Evolutionary conservation across 2,329 filamentous ascomycete genomes (phyloP), one percentile per base, ranked within the genome.

Genomic region (Fusarium sp.): DNA sequence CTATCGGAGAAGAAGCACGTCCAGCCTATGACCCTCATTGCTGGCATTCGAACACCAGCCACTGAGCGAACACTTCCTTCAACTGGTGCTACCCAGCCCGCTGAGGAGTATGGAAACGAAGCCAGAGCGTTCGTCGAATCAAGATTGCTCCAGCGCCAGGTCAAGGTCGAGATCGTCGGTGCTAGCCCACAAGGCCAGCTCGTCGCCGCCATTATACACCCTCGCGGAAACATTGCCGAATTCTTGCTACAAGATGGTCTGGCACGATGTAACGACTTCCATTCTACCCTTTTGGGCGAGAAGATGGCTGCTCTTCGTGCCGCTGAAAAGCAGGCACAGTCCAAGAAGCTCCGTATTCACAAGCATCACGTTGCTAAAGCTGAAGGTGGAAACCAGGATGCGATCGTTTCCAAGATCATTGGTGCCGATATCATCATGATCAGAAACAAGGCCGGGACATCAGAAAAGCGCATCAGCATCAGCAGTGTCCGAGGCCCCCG

Each of bases 401-500:
- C 93, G 77, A 89, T 89, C 47, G 95, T 98, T 34, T 91, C 89
- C 76, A 93, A 95, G 80, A 87, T 99, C 49, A 86, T 97, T 76
- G 93, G 92, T 68, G 94, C 94, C 23, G 96, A 99, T 79, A 97
- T 94, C 1, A 87, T 99, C 54, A 91, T 93, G 74, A 86, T 98
- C 55, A 91, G 93, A 68, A 93, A 90, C 80, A 97, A 97, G 86
- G 84, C 89, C 47, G 94, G 94, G 10, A 86, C 84, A 16, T 85
- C 83, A 7, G 96, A 99, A 83, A 97, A 94, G 86, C 90, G 94
- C 75, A 90, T 98, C 79, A 97, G 91, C 79, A 85, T 99, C 63
- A 97, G 93, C 85, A 98, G 95, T 78, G 88, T 98, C 63, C 91
- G 96, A 67, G 95, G 96, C 60, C 96, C 96, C n/a, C 94, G 97